Conservation (phyloP, 1,284 basidiomycete species). For the Moniliophthora roreri region DNA sequence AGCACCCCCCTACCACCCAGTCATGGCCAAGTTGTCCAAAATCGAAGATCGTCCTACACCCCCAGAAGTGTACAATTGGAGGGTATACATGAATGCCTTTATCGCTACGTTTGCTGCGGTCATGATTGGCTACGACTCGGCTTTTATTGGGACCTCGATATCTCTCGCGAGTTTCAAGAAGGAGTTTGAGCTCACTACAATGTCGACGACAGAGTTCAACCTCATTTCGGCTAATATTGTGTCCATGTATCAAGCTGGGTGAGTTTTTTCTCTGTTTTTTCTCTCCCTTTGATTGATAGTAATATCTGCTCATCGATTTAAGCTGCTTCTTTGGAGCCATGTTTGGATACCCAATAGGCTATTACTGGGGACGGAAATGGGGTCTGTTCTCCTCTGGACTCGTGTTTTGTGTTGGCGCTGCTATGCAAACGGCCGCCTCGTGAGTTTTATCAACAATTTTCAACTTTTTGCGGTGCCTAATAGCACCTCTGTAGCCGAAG, state of each 20-base stretch:
- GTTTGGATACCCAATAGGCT: slow-evolving; percentile 31
- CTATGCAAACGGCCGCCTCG: slow-evolving; percentile 31
- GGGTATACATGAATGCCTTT: slow-evolving; percentile 40
- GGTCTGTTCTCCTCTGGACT: slow-evolving; percentile 26
- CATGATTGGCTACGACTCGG: slow-evolving; percentile 37
- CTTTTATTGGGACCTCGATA: slow-evolving; percentile 42
- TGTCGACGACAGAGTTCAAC: slow-evolving; percentile 31
- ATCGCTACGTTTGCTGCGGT: slow-evolving; percentile 38
- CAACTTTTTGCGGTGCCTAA: slow-evolving; percentile 2
- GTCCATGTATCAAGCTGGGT: slow-evolving; percentile 46
- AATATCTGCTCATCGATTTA: not conserved
- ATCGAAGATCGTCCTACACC: slow-evolving; percentile 44
- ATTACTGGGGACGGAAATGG: slow-evolving; percentile 31
- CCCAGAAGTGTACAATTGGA: slow-evolving; percentile 47
- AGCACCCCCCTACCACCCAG: slow-evolving; percentile 20
- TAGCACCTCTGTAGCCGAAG: slow-evolving; percentile 17
- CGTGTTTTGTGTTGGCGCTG: slow-evolving; percentile 31
- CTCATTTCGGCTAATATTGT: slow-evolving; percentile 44
- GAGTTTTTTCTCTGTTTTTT: slow-evolving; percentile 10
- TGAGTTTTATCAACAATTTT: slow-evolving; percentile 14
- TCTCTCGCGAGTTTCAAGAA: slow-evolving; percentile 43
- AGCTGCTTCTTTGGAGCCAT: slow-evolving; percentile 39
- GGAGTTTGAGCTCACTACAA: slow-evolving; percentile 38
- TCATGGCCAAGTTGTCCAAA: slow-evolving; percentile 20
- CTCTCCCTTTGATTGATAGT: not conserved